Percentiles rank a stretch among this genome's conserved stretches.
phyloP scores from a whole-genome alignment of 805 yeast genomes.

The Ogataea philodendri region DNA sequence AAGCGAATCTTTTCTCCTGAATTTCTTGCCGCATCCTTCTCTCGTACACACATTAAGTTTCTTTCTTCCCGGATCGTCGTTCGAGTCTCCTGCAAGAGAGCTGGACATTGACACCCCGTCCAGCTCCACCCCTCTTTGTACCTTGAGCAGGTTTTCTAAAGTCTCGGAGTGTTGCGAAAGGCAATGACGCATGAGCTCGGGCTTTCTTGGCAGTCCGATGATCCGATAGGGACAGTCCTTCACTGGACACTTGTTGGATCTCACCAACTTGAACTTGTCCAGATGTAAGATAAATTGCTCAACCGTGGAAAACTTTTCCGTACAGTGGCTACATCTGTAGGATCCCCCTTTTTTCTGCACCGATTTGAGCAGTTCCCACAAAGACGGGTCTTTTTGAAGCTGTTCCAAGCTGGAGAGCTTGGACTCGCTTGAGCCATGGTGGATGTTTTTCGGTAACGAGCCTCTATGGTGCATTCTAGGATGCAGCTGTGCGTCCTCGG shows the following conservation, averaged over 20 bases:
- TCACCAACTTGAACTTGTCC: conserved; percentile 38
- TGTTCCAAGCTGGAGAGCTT: conserved; percentile 28
- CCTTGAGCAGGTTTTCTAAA: conserved; percentile 13
- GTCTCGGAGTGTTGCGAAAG: conserved; percentile 41
- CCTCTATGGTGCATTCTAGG: conserved; percentile 5
- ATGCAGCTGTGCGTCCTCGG: conserved; percentile 1
- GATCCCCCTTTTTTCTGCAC: conserved; percentile 37
- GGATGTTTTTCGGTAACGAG: conserved; percentile 5
- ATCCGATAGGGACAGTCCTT: conserved; percentile 47
- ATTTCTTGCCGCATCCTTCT: conserved; percentile 43
- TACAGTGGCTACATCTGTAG: conserved; percentile 49
- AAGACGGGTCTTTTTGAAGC: conserved; percentile 29
- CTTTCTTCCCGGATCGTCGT: conserved; percentile 9
- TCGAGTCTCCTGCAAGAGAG: background rate
- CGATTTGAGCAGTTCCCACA: conserved; percentile 19
- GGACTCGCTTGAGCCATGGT: conserved; percentile 3
- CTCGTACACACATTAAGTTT: conserved; percentile 20
- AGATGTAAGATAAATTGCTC: conserved; percentile 36
- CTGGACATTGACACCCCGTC: conserved; percentile 1
- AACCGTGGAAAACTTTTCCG: conserved; percentile 38
- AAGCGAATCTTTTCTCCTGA: conserved; percentile 53
- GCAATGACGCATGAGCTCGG: conserved; percentile 51
- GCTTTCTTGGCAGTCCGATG: conserved; percentile 46
- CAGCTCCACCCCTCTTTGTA: conserved; percentile 8
- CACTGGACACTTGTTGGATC: conserved; percentile 47